phyloP scores from a whole-genome alignment of 768 basidiomycete species.

The Serendipita sp. region DNA sequence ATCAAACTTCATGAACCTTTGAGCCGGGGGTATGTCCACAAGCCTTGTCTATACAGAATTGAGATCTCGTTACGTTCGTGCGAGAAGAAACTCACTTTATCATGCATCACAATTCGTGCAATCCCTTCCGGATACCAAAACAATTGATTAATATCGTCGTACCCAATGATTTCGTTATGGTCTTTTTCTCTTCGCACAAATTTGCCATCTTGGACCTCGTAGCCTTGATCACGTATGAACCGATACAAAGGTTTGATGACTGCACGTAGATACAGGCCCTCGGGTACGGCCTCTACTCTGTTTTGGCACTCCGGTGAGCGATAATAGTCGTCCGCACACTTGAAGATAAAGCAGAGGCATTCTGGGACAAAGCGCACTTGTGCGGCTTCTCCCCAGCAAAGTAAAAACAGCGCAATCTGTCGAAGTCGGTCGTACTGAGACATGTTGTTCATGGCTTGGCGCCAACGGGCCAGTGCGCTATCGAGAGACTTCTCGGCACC shows the following conservation, averaged over 20 bases:
- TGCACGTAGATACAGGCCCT: constrained; percentile 82
- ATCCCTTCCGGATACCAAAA: constrained; percentile 99
- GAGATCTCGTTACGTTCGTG: constrained; percentile 6
- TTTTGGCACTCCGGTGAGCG: constrained; percentile 96
- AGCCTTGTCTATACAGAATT: constrained; percentile 48
- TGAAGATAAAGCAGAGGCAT: constrained; percentile 98
- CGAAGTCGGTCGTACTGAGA: constrained; percentile 92
- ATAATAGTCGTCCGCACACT: constrained; percentile 99
- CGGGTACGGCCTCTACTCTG: constrained; percentile 77
- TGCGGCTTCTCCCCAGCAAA: constrained; percentile 97
- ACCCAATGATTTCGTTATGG: constrained; percentile 89
- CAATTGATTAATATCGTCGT: constrained; percentile 96
- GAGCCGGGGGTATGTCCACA: constrained; percentile 76
- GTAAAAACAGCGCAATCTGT: constrained; percentile 86
- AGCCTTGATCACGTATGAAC: constrained; percentile 94
- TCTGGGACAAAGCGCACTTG: constrained; percentile 95
- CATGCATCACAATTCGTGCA: constrained; percentile 69
- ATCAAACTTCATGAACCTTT: constrained; percentile 94
- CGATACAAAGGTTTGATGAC: constrained; percentile 89
- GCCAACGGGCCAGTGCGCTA: constrained; percentile 81
- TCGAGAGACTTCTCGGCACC: constrained; percentile 60
- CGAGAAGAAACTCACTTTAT: constrained; percentile 47
- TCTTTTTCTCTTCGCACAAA: constrained; percentile 87
- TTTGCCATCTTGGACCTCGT: constrained; percentile 88
- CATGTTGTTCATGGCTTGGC: constrained; percentile 98